Percentiles rank a stretch among this genome's conserved stretches.
These are phyloP conservation scores for Chimonanthus praecox DNA, from an alignment of 164 flowering plant genomes.

Conservation along the genomic window DNA sequence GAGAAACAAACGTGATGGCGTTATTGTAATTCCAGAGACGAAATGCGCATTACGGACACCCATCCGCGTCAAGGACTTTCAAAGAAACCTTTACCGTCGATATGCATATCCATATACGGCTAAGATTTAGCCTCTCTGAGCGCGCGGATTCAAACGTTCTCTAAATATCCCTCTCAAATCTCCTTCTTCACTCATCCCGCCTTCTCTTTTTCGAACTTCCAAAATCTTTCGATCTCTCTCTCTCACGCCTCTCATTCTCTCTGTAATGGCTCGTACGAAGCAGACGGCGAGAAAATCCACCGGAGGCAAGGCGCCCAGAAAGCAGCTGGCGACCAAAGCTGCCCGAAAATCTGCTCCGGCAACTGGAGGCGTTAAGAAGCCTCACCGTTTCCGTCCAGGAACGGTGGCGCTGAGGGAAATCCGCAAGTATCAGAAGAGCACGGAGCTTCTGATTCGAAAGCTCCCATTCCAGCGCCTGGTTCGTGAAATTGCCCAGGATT, in stretches of 20 bases:
- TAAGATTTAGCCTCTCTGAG: background rate
- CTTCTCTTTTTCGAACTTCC: background rate
- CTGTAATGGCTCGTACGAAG: conserved; percentile 25
- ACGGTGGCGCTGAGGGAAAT: conserved; percentile 12
- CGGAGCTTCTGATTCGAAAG: conserved; percentile 22
- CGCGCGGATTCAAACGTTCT: conserved; percentile 8
- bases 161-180: background rate
- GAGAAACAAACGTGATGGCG: too few relatives aligned
- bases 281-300: conserved; percentile 29
- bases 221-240: background rate
- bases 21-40: too few relatives aligned
- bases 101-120: background rate
- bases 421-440: conserved; percentile 11
- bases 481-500: conserved; percentile 35
- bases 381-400: conserved; percentile 11
- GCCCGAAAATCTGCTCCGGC: conserved; percentile 33
- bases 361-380: conserved; percentile 36
- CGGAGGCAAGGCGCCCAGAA: conserved; percentile 19
- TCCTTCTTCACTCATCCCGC: background rate
- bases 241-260: background rate
- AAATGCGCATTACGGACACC: too few relatives aligned
- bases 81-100: conserved; percentile 10
- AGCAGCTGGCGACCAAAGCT: conserved; percentile 17
- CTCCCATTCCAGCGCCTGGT: conserved; percentile 32
- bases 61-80: conserved; percentile 2